Conservation (phyloP, 2,329 filamentous ascomycete genomes). For the Calcarisporium arbuscula region DNA sequence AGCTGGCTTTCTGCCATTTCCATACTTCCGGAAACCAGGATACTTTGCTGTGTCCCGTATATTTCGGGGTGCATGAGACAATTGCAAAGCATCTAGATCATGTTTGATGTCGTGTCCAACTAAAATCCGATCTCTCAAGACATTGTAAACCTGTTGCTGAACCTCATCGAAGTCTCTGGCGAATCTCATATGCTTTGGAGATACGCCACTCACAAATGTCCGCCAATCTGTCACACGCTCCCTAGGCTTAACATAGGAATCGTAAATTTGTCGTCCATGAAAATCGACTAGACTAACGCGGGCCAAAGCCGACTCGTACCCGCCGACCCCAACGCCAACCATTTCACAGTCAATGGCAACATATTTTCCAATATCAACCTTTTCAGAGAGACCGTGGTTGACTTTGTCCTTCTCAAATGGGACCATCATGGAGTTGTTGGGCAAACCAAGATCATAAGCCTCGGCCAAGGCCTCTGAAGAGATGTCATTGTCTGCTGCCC, state of each 20-base stretch:
- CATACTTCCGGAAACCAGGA: slow-evolving; percentile 64
- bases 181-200: slow-evolving; percentile 61
- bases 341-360: slow-evolving; percentile 95
- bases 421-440: slow-evolving; percentile 41
- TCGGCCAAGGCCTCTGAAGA: slow-evolving; percentile 54
- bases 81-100: slow-evolving; percentile 66
- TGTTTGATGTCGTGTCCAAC: slow-evolving; percentile 82
- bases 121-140: slow-evolving; percentile 66
- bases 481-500: slow-evolving; percentile 56
- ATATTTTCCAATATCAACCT: slow-evolving; percentile 76
- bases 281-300: slow-evolving; percentile 90
- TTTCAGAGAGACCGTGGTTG: slow-evolving; percentile 57
- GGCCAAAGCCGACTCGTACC: slow-evolving; percentile 69
- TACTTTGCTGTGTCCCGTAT: slow-evolving; percentile 81
- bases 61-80: slow-evolving; percentile 73
- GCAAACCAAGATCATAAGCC: slow-evolving; percentile 52
- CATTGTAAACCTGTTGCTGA: slow-evolving; percentile 61
- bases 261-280: slow-evolving; percentile 86
- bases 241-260: slow-evolving; percentile 78
- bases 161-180: slow-evolving; percentile 71
- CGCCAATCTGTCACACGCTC: slow-evolving; percentile 85
- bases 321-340: slow-evolving; percentile 76
- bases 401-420: slow-evolving; percentile 42
- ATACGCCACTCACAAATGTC: slow-evolving; percentile 78
- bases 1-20: slow-evolving; percentile 61